Conservation (phyloP, 2,329 filamentous ascomycete genomes). For the Neonectria punicea region DNA sequence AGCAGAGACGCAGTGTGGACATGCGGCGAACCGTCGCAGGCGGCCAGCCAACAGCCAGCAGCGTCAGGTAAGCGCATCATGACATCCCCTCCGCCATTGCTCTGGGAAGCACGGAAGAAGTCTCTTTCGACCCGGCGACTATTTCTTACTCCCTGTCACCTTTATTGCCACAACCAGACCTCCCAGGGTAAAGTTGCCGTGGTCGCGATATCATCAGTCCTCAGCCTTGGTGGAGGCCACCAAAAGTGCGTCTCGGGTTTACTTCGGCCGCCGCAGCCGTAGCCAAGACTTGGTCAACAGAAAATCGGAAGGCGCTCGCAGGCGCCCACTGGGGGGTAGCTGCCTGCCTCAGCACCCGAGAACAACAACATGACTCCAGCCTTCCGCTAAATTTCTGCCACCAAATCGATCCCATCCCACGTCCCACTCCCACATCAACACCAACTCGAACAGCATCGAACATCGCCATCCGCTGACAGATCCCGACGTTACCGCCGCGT, state of each 20-base stretch:
- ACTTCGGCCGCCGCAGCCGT: slow-evolving; percentile 38
- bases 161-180: slow-evolving; percentile 5
- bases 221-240: slow-evolving; percentile 35
- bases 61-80: slow-evolving; percentile 31
- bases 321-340: slow-evolving; percentile 15
- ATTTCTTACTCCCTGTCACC: not conserved
- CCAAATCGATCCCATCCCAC: slow-evolving; percentile 34
- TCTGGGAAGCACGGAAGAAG: slow-evolving; percentile 36
- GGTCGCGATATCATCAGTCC: slow-evolving; percentile 25
- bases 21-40: slow-evolving; percentile 34
- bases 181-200: slow-evolving; percentile 23
- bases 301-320: slow-evolving; percentile 27
- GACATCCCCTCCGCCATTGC: slow-evolving; percentile 27
- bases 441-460: slow-evolving; percentile 38
- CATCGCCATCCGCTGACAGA: slow-evolving; percentile 32
- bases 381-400: slow-evolving; percentile 46
- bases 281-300: slow-evolving; percentile 21
- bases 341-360: slow-evolving; percentile 35
- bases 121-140: slow-evolving; percentile 21
- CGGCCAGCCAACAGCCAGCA: slow-evolving; percentile 32
- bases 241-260: slow-evolving; percentile 38
- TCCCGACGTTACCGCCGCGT: slow-evolving; percentile 31
- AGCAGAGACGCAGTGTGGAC: slow-evolving; percentile 19
- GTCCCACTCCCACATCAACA: slow-evolving; percentile 40
- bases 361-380: slow-evolving; percentile 43